Evolutionary conservation across 2,329 filamentous ascomycete species (phyloP).

Genomic region (Scedosporium aurantiacum): DNA sequence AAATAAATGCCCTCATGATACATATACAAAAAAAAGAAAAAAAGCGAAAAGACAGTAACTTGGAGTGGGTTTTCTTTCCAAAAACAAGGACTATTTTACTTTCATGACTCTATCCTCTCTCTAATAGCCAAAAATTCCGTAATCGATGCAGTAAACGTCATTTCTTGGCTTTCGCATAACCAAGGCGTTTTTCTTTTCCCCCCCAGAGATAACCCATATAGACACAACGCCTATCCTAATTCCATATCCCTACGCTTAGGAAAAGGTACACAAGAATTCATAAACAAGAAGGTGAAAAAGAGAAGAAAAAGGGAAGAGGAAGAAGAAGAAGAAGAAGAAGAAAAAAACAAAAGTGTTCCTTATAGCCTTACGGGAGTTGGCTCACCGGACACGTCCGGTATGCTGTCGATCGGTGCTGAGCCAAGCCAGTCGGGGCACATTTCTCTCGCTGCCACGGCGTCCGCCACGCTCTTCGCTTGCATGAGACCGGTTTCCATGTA

Average conservation of each 20-base stretch:
- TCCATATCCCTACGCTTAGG: background rate
- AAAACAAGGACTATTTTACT: too few species aligned
- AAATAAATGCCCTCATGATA: too few species aligned
- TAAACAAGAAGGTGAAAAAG: background rate
- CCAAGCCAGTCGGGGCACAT: conserved; percentile 16
- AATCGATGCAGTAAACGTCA: too few species aligned
- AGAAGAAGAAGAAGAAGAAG: too few species aligned
- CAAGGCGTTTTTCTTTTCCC: too few species aligned
- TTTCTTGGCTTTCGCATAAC: too few species aligned
- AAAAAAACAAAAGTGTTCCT: background rate
- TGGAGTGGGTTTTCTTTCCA: background rate
- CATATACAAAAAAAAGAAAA: too few species aligned
- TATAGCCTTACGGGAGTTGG: conserved; percentile 1
- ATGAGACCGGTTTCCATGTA: conserved; percentile 33
- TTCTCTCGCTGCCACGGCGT: conserved; percentile 27
- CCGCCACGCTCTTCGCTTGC: conserved; percentile 32
- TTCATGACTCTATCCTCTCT: too few species aligned
- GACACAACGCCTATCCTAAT: background rate
- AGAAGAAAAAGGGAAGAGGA: background rate
- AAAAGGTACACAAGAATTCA: background rate
- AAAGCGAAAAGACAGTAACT: too few species aligned
- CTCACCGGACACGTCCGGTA: conserved; percentile 4
- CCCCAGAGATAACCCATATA: background rate
- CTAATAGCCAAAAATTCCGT: too few species aligned
- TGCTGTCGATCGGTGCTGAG: background rate